phyloP scores from a whole-genome alignment of 2,329 filamentous ascomycete genomes.

The Scedosporium dehoogii region DNA sequence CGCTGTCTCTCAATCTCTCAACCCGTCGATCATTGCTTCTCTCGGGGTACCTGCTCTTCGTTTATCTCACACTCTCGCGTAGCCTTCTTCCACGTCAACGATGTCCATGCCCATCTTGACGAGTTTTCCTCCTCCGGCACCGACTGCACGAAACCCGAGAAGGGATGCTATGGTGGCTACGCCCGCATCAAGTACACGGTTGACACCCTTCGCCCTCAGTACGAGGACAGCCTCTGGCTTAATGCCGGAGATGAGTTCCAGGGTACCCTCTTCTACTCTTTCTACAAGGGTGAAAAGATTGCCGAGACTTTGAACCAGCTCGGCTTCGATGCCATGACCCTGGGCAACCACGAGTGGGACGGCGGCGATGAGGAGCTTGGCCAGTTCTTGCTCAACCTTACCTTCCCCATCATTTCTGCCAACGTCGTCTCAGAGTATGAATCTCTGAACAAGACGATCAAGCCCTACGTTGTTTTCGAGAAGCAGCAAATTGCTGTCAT shows the following conservation, averaged over 20 bases:
- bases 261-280: conserved; percentile 58
- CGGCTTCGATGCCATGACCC: conserved; percentile 57
- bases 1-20: neutral
- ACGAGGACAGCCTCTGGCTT: conserved; percentile 52
- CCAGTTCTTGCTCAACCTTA: conserved; percentile 51
- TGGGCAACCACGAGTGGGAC: conserved; percentile 60
- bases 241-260: conserved; percentile 63
- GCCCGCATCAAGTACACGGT: conserved; percentile 52
- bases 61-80: neutral
- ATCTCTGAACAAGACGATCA: conserved; percentile 51
- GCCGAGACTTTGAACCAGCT: conserved; percentile 55
- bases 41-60: neutral
- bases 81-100: conserved; percentile 61
- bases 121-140: conserved; percentile 51
- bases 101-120: conserved; percentile 58
- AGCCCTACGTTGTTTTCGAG: conserved; percentile 55
- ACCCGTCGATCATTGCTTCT: neutral
- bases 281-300: conserved; percentile 59
- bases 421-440: conserved; percentile 53
- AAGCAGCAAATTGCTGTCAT: conserved; percentile 52
- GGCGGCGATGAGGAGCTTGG: conserved; percentile 53
- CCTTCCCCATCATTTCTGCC: conserved; percentile 53
- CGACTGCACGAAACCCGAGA: conserved; percentile 45
- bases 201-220: conserved; percentile 42
- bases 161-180: conserved; percentile 56